phyloP scores from a whole-genome alignment of 495 filamentous ascomycete species.

The Daldinia bambusicola region DNA sequence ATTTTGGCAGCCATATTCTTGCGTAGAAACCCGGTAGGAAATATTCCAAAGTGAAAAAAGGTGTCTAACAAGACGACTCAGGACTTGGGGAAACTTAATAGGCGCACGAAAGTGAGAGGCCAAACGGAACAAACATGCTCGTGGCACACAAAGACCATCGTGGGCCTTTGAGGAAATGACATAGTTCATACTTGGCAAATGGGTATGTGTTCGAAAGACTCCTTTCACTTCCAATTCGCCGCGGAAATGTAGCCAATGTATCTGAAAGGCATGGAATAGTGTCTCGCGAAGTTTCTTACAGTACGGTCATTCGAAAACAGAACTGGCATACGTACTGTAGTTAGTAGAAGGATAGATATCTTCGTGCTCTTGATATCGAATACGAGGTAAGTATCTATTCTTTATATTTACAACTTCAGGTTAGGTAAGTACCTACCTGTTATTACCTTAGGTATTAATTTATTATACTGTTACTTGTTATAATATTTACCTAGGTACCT shows the following conservation, averaged over 20 bases:
- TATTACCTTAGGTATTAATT: neutral
- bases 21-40: neutral
- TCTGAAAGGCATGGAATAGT: neutral
- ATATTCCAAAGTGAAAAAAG: neutral
- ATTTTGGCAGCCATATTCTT: constrained; percentile 34
- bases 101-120: neutral
- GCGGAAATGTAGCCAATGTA: constrained; percentile 11
- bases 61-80: neutral
- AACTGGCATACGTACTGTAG: neutral
- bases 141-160: constrained; percentile 28
- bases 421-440: no score
- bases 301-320: neutral
- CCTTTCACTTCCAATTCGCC: constrained; percentile 26
- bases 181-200: constrained; percentile 14
- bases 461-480: no score
- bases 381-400: neutral
- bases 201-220: constrained; percentile 7
- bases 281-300: neutral
- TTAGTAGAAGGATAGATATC: neutral
- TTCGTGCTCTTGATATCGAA: no score
- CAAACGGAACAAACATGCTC: constrained; percentile 6
- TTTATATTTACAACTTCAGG: neutral
- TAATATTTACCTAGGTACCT: no score
- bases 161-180: constrained; percentile 35
- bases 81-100: neutral